Evolutionary conservation across 768 basidiomycete species (phyloP).

Genomic region (Atractiella rhizophila): DNA sequence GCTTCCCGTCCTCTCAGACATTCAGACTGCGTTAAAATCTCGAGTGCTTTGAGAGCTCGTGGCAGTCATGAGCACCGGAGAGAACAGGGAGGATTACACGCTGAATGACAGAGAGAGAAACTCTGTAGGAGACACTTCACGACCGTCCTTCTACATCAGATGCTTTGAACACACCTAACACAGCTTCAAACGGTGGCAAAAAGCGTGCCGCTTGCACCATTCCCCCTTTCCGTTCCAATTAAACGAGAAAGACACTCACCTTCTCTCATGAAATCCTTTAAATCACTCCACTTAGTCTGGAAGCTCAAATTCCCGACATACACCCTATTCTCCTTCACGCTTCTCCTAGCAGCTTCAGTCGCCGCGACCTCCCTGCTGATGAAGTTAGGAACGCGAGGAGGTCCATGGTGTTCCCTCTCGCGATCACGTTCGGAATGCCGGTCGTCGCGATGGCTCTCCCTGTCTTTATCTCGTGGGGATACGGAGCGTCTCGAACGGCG

Average conservation of each 20-base stretch:
- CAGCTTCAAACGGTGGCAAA: too few relatives aligned
- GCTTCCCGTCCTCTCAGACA: too few relatives aligned
- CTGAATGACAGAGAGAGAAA: too few relatives aligned
- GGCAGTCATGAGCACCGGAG: too few relatives aligned
- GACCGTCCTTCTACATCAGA: too few relatives aligned
- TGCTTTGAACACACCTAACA: too few relatives aligned
- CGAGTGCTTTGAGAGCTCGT: too few relatives aligned
- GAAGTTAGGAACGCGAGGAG: neutral
- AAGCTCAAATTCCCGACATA: slow-evolving; percentile 98
- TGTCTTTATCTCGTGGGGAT: neutral
- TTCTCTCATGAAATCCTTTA: slow-evolving; percentile 99
- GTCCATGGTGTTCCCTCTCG: too few relatives aligned
- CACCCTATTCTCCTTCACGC: slow-evolving; percentile 93
- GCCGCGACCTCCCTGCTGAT: slow-evolving; percentile 45
- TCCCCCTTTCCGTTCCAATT: slow-evolving; percentile 14
- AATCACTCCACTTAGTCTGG: slow-evolving; percentile 92
- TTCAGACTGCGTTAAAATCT: too few relatives aligned
- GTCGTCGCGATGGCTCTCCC: neutral
- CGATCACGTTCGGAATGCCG: slow-evolving; percentile 5
- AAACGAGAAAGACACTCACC: slow-evolving; percentile 51
- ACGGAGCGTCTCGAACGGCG: slow-evolving; percentile 61
- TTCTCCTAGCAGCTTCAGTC: slow-evolving; percentile 75
- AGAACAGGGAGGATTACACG: too few relatives aligned
- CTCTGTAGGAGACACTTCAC: too few relatives aligned
- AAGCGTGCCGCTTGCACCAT: slow-evolving; percentile 21